These are phyloP conservation scores for Amanita thiersii DNA, from an alignment of 768 basidiomycete species.

Conservation along the genomic window DNA sequence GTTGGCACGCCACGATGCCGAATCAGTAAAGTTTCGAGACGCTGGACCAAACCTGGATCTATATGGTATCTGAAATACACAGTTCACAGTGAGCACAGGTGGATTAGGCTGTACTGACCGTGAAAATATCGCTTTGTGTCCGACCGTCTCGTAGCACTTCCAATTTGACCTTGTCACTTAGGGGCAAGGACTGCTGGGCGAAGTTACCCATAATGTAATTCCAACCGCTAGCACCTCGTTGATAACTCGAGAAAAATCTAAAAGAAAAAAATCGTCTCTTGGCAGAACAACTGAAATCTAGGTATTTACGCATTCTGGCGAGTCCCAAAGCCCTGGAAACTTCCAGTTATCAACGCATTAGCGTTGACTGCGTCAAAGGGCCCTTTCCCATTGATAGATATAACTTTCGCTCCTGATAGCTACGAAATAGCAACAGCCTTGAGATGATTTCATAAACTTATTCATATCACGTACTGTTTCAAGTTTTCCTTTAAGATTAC, in stretches of 20 bases:
- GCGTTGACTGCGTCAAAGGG: constrained; percentile 44
- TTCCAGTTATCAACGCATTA: constrained; percentile 42
- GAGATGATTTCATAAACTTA: not conserved
- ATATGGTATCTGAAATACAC: constrained; percentile 42
- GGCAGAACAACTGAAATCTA: not conserved
- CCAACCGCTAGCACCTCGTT: constrained; percentile 28
- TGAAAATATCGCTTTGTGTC: constrained; percentile 32
- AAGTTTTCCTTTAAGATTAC: constrained; percentile 36
- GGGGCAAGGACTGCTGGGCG: constrained; percentile 44
- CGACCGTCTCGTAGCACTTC: constrained; percentile 35
- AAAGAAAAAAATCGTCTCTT: not conserved
- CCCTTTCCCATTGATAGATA: constrained; percentile 41
- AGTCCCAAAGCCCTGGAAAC: constrained; percentile 44
- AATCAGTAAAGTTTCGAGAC: constrained; percentile 39
- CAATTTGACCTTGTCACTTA: constrained; percentile 38
- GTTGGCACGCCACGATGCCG: constrained; percentile 37
- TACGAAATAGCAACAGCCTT: constrained; percentile 11
- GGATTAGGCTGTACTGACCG: constrained; percentile 25
- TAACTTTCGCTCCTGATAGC: constrained; percentile 45
- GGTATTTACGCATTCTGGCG: constrained; percentile 36
- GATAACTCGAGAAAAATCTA: constrained; percentile 41
- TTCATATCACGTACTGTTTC: constrained; percentile 24
- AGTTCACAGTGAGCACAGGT: not conserved
- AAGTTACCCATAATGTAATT: constrained; percentile 45
- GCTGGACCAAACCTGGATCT: constrained; percentile 42